Evolutionary conservation across 2,329 filamentous ascomycete genomes (phyloP).

Genomic region (Ciborinia camelliae): DNA sequence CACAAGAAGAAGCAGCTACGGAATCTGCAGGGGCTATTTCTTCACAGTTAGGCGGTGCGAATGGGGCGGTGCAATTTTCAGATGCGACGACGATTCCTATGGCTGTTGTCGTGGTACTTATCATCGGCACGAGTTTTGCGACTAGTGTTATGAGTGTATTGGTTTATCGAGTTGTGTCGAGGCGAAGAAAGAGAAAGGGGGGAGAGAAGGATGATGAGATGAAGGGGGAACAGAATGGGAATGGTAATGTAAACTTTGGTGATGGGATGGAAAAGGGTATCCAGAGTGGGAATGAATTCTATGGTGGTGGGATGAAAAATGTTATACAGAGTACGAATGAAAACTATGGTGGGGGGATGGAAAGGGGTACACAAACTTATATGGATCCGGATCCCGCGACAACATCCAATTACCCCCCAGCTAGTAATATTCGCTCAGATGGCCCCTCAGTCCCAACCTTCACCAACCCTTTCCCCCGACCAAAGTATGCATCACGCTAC

Average conservation of each 20-base stretch:
- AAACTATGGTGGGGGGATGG: neutral
- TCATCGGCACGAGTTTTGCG: neutral
- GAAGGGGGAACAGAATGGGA: neutral
- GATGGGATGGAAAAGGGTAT: neutral
- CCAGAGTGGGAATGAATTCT: neutral
- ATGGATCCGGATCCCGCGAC: neutral
- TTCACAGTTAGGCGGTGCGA: neutral
- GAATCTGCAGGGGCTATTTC: neutral
- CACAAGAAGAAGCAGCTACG: conserved; percentile 1
- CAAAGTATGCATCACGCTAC: neutral
- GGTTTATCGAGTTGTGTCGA: conserved; percentile 1
- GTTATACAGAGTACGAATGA: neutral
- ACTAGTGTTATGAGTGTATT: conserved; percentile 4
- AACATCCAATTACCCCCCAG: neutral
- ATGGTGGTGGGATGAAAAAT: neutral
- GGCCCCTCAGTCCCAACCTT: neutral
- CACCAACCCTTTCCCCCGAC: neutral
- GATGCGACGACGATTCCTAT: neutral
- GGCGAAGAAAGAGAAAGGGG: neutral
- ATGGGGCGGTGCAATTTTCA: neutral
- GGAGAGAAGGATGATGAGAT: neutral
- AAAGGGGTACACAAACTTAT: neutral
- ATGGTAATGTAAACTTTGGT: neutral
- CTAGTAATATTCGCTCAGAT: neutral
- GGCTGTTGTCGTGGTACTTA: conserved; percentile 9